A percentile compares a stretch with the other conserved stretches of the same genome.
Evolutionary conservation across 768 basidiomycete genomes (phyloP).

Genomic region (Calocybe gangraenosa): DNA sequence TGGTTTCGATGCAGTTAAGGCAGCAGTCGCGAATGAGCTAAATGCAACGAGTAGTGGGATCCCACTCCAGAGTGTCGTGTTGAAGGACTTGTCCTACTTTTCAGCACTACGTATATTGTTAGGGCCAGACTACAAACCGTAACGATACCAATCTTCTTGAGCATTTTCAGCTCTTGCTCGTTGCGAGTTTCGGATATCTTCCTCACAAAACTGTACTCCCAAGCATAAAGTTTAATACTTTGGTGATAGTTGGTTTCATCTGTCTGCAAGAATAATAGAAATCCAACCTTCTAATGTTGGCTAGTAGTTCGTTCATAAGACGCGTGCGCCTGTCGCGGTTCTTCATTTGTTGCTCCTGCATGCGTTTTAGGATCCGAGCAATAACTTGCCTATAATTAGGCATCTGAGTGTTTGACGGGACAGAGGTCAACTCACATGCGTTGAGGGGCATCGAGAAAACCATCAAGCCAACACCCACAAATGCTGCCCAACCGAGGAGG

Average conservation of each 20-base stretch:
- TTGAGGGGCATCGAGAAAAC: conserved; percentile 75
- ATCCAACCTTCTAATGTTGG: conserved; percentile 78
- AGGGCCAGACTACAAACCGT: conserved; percentile 38
- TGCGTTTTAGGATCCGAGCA: conserved; percentile 62
- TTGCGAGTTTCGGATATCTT: conserved; percentile 79
- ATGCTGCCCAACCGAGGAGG: conserved; percentile 88
- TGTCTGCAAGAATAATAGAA: not conserved
- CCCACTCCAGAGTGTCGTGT: conserved; percentile 60
- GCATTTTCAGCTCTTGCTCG: conserved; percentile 74
- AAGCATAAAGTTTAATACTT: conserved; percentile 89
- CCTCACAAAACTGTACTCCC: conserved; percentile 88
- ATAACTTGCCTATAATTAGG: conserved; percentile 34
- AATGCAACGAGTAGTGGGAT: conserved; percentile 76
- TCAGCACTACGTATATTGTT: not conserved
- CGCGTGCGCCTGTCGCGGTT: conserved; percentile 80
- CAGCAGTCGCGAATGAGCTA: conserved; percentile 76
- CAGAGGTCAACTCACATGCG: conserved; percentile 34
- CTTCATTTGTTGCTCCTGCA: conserved; percentile 93
- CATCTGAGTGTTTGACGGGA: not conserved
- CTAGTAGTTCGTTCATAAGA: conserved; percentile 90
- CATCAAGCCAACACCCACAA: conserved; percentile 89
- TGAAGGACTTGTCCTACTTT: conserved; percentile 41
- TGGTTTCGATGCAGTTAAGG: conserved; percentile 55
- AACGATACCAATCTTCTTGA: conserved; percentile 76
- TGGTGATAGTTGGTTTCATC: not conserved